Conservation (phyloP, 2,329 filamentous ascomycete genomes). For the Metarhizium guizhouense region DNA sequence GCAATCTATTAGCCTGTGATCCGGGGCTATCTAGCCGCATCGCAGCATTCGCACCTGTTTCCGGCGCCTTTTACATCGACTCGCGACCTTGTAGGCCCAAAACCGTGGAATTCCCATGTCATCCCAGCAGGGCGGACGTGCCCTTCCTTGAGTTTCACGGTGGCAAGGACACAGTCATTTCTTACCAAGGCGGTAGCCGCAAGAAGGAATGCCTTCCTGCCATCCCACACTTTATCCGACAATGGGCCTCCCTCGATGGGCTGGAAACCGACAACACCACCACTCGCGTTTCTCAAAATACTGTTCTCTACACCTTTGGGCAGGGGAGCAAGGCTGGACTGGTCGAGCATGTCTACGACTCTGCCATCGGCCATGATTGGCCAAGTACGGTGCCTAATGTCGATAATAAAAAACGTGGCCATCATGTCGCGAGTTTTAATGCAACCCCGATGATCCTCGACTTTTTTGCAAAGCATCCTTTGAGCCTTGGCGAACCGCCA, state of each 20-base stretch:
- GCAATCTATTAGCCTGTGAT: conserved; percentile 29
- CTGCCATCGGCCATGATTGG: conserved; percentile 26
- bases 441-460: conserved; percentile 29
- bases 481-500: not conserved
- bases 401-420: conserved; percentile 20
- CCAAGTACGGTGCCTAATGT: conserved; percentile 26
- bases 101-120: conserved; percentile 28
- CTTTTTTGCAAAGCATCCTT: conserved; percentile 21
- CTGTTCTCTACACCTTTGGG: conserved; percentile 22
- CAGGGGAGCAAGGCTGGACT: conserved; percentile 17
- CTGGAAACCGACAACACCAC: conserved; percentile 10
- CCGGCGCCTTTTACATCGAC: conserved; percentile 30
- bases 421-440: conserved; percentile 21
- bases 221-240: conserved; percentile 26
- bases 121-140: conserved; percentile 22
- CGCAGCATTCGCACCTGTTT: conserved; percentile 28
- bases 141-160: conserved; percentile 42
- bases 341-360: conserved; percentile 23
- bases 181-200: conserved; percentile 32
- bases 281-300: conserved; percentile 12
- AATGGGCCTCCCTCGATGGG: conserved; percentile 27
- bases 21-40: conserved; percentile 23
- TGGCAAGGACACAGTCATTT: conserved; percentile 33
- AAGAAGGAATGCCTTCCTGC: conserved; percentile 31
- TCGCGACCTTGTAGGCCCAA: conserved; percentile 19